phyloP scores from a whole-genome alignment of 2,329 filamentous ascomycete species.

The Penicillium sp. region DNA sequence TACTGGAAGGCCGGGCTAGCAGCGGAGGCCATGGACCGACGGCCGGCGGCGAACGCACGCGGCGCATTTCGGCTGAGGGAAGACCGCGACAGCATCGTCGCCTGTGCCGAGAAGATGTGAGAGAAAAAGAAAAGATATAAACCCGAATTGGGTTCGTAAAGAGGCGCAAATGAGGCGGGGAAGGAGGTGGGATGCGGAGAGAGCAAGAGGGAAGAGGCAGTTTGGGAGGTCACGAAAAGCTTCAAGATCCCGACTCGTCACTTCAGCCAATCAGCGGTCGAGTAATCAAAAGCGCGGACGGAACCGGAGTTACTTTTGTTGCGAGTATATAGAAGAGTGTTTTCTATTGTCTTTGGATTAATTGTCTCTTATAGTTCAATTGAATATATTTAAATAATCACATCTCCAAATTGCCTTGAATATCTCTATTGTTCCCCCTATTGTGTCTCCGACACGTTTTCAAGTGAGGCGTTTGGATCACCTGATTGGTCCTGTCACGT shows the following conservation, averaged over 20 bases:
- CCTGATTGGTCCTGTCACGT: slow-evolving; percentile 15
- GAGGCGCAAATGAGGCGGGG: slow-evolving; percentile 27
- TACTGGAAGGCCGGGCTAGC: slow-evolving; percentile 73
- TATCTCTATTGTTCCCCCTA: not conserved
- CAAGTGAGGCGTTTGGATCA: slow-evolving; percentile 6
- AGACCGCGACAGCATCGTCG: slow-evolving; percentile 60
- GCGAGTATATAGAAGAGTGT: not conserved
- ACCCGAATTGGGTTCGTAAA: slow-evolving; percentile 32
- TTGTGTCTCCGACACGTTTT: not conserved
- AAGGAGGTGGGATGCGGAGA: slow-evolving; percentile 20
- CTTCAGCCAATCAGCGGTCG: slow-evolving; percentile 5
- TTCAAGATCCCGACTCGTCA: slow-evolving; percentile 34
- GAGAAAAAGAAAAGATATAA: slow-evolving; percentile 21
- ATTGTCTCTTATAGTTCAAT: not conserved
- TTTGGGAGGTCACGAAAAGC: slow-evolving; percentile 34
- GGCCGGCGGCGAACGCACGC: slow-evolving; percentile 51
- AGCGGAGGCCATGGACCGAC: slow-evolving; percentile 55
- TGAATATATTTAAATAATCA: not conserved
- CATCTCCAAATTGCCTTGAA: too few relatives aligned
- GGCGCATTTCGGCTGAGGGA: slow-evolving; percentile 56
- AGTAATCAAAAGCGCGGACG: slow-evolving; percentile 22
- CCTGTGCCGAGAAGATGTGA: slow-evolving; percentile 45
- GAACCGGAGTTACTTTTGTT: slow-evolving; percentile 29
- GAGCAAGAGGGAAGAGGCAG: slow-evolving; percentile 20
- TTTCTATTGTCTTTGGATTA: not conserved